Evolutionary conservation across 768 basidiomycete genomes (phyloP), one percentile per base, ranked within the genome.

Genomic region (Phanerodontia chrysosporium): DNA sequence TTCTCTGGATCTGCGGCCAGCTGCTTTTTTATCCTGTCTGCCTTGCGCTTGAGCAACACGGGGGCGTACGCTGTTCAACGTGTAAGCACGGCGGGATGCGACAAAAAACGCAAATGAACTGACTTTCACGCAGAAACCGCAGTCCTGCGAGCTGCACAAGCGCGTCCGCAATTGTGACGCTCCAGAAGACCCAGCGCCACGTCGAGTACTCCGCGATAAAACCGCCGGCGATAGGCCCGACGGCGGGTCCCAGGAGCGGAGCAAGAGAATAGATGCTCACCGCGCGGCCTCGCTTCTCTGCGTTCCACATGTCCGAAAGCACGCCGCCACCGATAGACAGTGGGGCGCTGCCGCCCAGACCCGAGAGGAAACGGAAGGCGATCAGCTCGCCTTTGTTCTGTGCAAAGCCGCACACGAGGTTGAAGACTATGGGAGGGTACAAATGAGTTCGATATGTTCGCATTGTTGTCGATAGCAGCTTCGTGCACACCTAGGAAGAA

Each of bases 151-250:
- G 48, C 64, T 89, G 88, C 32, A 90, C 68, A 28, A 68, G 60
- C 0, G 74, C 83, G 59, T 82, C 83, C 0, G 80, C 75, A 32
- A 87, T 85, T 27, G 76, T 81, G 3, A 84, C 85, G 0, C 85
- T 80, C 82, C 86, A 87, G 68, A 89, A 90, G 29, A 86, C 85
- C 87, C 86, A 89, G 68, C 85, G 74, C 88, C 88, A 90, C 0
- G 84, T 84, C 0, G 85, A 79, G 36, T 72, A 74, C 44, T 88
- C 74, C 0, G 83, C 82, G 27, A 90, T 80, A 75, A 84, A 87
- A 24, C 82, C 83, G 4, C 85, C 86, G 24, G 81, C 80, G 2
- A 84, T 71, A 1, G 86, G 86, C 1, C 85, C 87, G 14, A 86
- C 59, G 0, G 84, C 85, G 0, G 87, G 84, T 21, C 87, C 87